These are phyloP conservation scores for Lasiosphaeria ovina DNA, from an alignment of 495 filamentous ascomycete species.

Conservation along the genomic window DNA sequence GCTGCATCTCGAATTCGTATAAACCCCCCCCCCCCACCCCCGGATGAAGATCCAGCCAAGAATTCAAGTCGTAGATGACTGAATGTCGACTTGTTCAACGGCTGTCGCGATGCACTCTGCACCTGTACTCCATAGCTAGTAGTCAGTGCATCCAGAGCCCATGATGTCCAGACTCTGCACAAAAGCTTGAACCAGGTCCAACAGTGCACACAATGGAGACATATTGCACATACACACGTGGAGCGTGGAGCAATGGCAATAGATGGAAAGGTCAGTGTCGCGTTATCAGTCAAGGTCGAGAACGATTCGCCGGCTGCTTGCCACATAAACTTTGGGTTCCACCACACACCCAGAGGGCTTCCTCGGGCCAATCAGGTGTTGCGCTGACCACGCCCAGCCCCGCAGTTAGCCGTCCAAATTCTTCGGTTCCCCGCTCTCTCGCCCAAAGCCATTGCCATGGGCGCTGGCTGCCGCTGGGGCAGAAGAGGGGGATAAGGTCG, in stretches of 20 bases:
- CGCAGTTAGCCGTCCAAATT: conserved; percentile 1
- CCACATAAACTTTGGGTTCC: background rate
- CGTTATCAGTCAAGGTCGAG: background rate
- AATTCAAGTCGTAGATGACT: too few relatives aligned
- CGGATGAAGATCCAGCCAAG: too few relatives aligned
- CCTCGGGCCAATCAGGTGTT: background rate
- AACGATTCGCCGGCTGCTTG: background rate
- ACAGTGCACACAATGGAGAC: too few relatives aligned
- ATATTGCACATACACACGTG: too few relatives aligned
- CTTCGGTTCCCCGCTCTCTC: background rate
- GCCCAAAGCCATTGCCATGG: background rate
- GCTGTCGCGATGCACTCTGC: too few relatives aligned
- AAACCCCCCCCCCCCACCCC: too few relatives aligned
- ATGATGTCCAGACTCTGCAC: too few relatives aligned
- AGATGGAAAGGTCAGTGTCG: background rate
- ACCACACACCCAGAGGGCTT: background rate
- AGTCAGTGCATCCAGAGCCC: too few relatives aligned
- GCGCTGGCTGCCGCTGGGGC: background rate
- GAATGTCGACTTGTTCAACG: too few relatives aligned
- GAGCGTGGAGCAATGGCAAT: background rate
- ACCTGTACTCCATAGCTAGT: too few relatives aligned
- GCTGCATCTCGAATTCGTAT: too few relatives aligned
- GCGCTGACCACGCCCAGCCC: background rate
- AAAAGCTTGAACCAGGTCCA: too few relatives aligned
- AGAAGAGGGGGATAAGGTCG: background rate